Base-by-base conservation (phyloP, 2,329 filamentous ascomycete genomes). In the Aureobasidium lini region DNA sequence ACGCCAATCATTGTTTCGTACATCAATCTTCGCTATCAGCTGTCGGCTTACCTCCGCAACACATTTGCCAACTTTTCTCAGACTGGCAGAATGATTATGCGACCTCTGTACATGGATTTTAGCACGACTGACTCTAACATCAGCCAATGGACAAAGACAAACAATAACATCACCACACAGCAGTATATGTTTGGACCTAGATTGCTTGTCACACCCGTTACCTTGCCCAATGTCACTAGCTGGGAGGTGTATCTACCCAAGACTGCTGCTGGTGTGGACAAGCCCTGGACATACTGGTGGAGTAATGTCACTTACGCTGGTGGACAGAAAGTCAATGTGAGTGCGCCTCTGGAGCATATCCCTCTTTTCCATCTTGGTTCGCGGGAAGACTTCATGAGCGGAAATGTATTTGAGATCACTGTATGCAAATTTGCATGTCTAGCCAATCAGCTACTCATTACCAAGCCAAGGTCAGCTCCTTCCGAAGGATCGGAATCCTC, bases 241-340 rank as follows among this genome's bases (percentile, higher is more conserved):
- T 74, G 72, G 71, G 57, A 64, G 3, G 72, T 74, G 1, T 75
- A 75, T 64, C 50, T 75, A 9, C 72, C 72, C 3, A 60, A 65
- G 50, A 67, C 68, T 4, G 48, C 44, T 0, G 18, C 8, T 8
- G 61, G 62, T 57, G 61, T 50, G 0, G 66, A 64, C 6, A 66
- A 66, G 52, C 65, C 68, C 7, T 75, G 73, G 73, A 73, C 71
- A 23, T 73, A 73, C 58, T 74, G 72, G 72, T 74, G 72, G 72
- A 72, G 71, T 0, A 74, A 74, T 56, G 58, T 67, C 32, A 73
- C 71, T 32, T 74, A 70, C 66, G 67, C 68, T n/a, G 72, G 72
- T 4, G 72, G 72, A 1, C 71, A 72, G 62, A 65, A 40, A 15
- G 68, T 69, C 13, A 66, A 57, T 10, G 68, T 69, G 2, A 64